Evolutionary conservation across 257 asterid genomes (phyloP).

Genomic region (Nyctanthes arbortristis): DNA sequence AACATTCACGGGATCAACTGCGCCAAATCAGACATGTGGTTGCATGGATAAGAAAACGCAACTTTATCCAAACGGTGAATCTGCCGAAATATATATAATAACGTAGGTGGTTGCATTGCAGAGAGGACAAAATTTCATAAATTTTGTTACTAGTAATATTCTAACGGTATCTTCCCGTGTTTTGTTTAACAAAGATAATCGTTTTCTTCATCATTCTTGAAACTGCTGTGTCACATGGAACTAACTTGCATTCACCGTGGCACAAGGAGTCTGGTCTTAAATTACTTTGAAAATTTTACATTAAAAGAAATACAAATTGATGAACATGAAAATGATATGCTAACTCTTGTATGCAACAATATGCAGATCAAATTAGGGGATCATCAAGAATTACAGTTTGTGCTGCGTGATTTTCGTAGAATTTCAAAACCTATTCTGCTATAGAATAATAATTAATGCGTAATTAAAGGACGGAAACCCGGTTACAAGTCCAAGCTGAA

Average conservation of each 20-base stretch:
- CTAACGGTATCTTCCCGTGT: slow-evolving; percentile 10
- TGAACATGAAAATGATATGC: no score
- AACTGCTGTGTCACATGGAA: neutral
- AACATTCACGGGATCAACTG: slow-evolving; percentile 72
- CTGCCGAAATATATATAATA: no score
- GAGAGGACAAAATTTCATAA: no score
- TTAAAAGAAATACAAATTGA: no score
- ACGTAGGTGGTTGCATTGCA: no score
- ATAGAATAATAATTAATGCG: slow-evolving; percentile 15
- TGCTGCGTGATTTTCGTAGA: slow-evolving; percentile 38
- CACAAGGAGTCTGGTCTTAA: no score
- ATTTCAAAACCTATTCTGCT: neutral
- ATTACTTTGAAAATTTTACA: no score
- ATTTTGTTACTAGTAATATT: no score
- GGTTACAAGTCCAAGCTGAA: slow-evolving; percentile 19
- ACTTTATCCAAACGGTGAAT: slow-evolving; percentile 27
- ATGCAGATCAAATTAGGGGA: neutral
- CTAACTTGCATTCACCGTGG: no score
- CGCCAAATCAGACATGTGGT: slow-evolving; percentile 39
- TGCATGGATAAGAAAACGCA: slow-evolving; percentile 29
- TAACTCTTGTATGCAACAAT: no score
- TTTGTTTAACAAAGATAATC: slow-evolving; percentile 13
- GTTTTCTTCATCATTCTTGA: neutral
- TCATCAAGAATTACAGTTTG: neutral
- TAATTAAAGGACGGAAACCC: slow-evolving; percentile 25